phyloP scores from a whole-genome alignment of 1,284 basidiomycete species.

The Melampsora abietis-canadensis region DNA sequence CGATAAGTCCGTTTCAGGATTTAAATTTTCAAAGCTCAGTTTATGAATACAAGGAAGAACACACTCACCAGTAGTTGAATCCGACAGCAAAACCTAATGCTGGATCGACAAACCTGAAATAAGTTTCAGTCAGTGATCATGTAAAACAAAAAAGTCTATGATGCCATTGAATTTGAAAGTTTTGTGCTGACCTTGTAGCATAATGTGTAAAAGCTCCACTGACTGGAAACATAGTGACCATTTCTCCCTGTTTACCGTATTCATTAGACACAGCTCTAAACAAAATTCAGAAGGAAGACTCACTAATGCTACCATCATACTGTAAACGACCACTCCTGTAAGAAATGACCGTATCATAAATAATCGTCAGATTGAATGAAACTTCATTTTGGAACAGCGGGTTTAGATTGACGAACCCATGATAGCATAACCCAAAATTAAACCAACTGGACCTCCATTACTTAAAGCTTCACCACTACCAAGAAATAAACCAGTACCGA shows the following conservation, averaged over 20 bases:
- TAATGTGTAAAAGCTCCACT: constrained; percentile 30
- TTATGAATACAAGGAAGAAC: not conserved
- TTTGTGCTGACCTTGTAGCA: not conserved
- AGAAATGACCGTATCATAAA: not conserved
- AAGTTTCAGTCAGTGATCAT: constrained; percentile 2
- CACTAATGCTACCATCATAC: constrained; percentile 34
- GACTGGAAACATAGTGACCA: constrained; percentile 39
- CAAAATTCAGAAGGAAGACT: not conserved
- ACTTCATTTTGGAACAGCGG: not conserved
- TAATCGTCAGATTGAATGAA: not conserved
- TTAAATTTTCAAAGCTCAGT: not conserved
- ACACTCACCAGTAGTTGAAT: constrained; percentile 30
- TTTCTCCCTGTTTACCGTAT: constrained; percentile 10
- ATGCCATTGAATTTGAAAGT: constrained; percentile 5
- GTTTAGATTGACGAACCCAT: constrained; percentile 16
- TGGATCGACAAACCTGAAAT: constrained; percentile 21
- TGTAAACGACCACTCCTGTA: constrained; percentile 10
- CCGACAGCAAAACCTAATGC: constrained; percentile 38
- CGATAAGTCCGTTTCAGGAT: not conserved
- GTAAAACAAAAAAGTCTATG: constrained; percentile 19
- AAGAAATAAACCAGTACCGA: constrained; percentile 33
- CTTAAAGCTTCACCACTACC: constrained; percentile 9
- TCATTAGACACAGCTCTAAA: not conserved
- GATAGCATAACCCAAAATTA: constrained; percentile 17
- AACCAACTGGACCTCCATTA: constrained; percentile 23